Base-by-base conservation (phyloP, 768 basidiomycete genomes). In the Panaeolus cyanescens region DNA sequence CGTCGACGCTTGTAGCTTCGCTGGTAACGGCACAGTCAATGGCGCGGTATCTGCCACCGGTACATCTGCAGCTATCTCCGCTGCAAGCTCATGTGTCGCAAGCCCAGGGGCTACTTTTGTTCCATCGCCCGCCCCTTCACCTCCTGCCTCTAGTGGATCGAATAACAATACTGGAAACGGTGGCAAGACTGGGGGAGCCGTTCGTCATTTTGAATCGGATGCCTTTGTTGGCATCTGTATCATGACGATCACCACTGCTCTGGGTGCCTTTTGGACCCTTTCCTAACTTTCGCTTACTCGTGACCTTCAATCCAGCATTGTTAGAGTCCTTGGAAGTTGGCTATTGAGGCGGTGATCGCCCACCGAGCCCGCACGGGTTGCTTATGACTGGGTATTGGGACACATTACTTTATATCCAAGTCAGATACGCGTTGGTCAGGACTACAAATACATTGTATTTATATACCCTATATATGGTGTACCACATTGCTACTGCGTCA, bases 1-100 rank as follows among this genome's bases (percentile, higher is more conserved):
- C 58, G 69, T 77, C 17, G 77, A 83, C 56, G 80, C 91, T 7
- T 96, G 95, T 76, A 85, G 83, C 77, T 96, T 97, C 71, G 73
- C 74, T 56, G 93, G 95, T 7, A 97, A 97, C 70, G 95, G 88
- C 5, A 93, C 92, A 15, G 79, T 93, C 64, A 91, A 92, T 67
- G 10, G 77, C 15, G 70, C 69, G 3, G 84, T 85, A 15, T 81
- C 89, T 31, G 45, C 45, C 25, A 70, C 88, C 6, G 69, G 72
- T 53, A 75, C 75, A 15, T 75, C 80, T 9, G 79, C 80, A 30
- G 84, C 85, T 39, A 77, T 77, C 59, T 74, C 85, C 34, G 89
- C 83, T 37, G 88, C 83, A 22, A 83, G 77, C 58, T 88, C 90
- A 13, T 94, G 92, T 69, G 74, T 92, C 58, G 71, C 90, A 19